Evolutionary conservation across 257 asterid species (phyloP).

Genomic region (Nicotiana attenuata): DNA sequence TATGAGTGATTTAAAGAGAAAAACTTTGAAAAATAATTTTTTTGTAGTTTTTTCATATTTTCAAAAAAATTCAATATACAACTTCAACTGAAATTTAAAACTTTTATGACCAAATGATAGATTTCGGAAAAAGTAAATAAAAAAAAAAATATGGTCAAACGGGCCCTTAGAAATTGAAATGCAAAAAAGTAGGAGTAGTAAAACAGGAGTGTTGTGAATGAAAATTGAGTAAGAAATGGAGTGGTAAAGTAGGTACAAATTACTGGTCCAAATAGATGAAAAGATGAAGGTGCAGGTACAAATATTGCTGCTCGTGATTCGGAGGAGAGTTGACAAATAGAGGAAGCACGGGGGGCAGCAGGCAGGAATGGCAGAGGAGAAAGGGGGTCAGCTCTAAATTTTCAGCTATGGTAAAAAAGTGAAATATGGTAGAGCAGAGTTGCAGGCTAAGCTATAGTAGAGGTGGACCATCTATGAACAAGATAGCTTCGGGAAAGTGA

Average conservation of each 20-base stretch:
- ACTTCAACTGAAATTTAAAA: too few relatives aligned
- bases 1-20: too few relatives aligned
- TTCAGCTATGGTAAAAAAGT: neutral
- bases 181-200: neutral
- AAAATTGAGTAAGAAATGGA: neutral
- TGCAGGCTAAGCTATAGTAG: neutral
- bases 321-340: constrained; percentile 1
- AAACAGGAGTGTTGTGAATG: neutral
- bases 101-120: too few relatives aligned
- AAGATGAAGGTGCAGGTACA: neutral
- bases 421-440: neutral
- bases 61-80: too few relatives aligned
- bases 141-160: too few relatives aligned
- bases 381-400: neutral
- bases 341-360: neutral
- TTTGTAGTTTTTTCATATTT: too few relatives aligned
- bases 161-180: neutral
- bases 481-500: constrained; percentile 12
- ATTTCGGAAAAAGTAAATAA: too few relatives aligned
- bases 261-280: neutral
- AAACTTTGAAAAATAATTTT: too few relatives aligned
- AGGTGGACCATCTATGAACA: constrained; percentile 31
- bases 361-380: neutral
- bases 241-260: neutral
- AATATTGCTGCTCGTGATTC: neutral